A percentile compares a stretch with the other conserved stretches of the same genome.
Conservation (phyloP, 805 yeast species). For the Sugiyamaella lignohabitans region DNA sequence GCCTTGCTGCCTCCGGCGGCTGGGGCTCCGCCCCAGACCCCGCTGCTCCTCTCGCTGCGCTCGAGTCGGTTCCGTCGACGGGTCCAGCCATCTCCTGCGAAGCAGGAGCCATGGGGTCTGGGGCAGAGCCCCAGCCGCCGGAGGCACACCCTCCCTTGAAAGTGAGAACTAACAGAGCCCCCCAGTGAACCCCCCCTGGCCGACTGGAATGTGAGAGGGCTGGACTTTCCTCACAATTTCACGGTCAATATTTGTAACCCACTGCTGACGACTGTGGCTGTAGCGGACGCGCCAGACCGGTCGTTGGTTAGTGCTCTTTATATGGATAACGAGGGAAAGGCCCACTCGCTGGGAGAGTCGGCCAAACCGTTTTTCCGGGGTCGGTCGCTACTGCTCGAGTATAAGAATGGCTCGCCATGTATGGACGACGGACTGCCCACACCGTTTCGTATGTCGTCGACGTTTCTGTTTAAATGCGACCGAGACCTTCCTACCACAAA, state of each 20-base stretch:
- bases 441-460: slow-evolving; percentile 51
- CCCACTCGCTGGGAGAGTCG: slow-evolving; percentile 47
- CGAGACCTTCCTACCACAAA: slow-evolving; percentile 49
- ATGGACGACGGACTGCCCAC: slow-evolving; percentile 36
- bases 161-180: background rate
- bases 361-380: slow-evolving; percentile 62
- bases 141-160: no score
- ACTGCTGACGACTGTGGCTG: slow-evolving; percentile 38
- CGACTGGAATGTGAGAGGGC: slow-evolving; percentile 66
- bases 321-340: slow-evolving; percentile 39
- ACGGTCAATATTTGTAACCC: slow-evolving; percentile 62
- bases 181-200: no score
- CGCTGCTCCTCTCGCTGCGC: no score
- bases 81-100: background rate
- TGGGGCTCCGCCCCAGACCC: no score
- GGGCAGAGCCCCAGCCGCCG: no score
- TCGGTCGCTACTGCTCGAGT: slow-evolving; percentile 60
- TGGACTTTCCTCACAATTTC: slow-evolving; percentile 64
- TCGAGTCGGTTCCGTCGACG: no score
- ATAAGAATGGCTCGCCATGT: slow-evolving; percentile 53
- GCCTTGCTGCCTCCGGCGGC: no score
- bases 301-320: slow-evolving; percentile 53
- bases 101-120: no score
- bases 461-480: slow-evolving; percentile 72
- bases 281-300: slow-evolving; percentile 30